phyloP scores from a whole-genome alignment of 352 stramenopile species.

The Pythium scleroteichum region DNA sequence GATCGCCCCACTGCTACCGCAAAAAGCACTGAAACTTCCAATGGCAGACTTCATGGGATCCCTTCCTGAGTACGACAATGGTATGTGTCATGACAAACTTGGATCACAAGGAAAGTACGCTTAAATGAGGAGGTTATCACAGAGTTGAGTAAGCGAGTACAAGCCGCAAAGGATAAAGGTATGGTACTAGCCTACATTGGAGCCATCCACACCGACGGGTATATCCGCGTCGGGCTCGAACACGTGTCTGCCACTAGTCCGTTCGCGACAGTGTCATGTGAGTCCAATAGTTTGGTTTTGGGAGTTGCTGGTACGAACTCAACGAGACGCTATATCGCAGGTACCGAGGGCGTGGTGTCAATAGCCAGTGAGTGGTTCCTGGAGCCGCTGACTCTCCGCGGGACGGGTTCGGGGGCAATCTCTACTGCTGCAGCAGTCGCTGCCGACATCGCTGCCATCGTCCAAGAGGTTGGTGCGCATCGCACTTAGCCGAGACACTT shows the following conservation, averaged over 20 bases:
- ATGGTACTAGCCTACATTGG: slow-evolving; percentile 58
- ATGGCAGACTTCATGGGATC: slow-evolving; percentile 55
- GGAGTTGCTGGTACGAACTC: not conserved
- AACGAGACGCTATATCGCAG: slow-evolving; percentile 12
- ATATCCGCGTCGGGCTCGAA: slow-evolving; percentile 43
- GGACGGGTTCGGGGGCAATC: slow-evolving; percentile 56
- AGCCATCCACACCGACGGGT: slow-evolving; percentile 41
- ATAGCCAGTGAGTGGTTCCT: slow-evolving; percentile 64
- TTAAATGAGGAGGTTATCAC: not conserved
- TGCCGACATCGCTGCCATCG: slow-evolving; percentile 41
- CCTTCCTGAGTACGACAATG: slow-evolving; percentile 42
- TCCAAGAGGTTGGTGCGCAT: not conserved
- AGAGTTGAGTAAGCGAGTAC: slow-evolving; percentile 32
- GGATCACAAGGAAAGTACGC: not conserved
- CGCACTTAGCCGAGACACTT: slow-evolving; percentile 28
- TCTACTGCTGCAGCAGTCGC: slow-evolving; percentile 62
- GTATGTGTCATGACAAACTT: slow-evolving; percentile 3
- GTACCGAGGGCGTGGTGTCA: slow-evolving; percentile 61
- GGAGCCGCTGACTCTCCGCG: slow-evolving; percentile 54
- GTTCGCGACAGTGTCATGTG: slow-evolving; percentile 38
- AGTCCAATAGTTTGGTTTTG: not conserved
- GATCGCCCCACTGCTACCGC: slow-evolving; percentile 49
- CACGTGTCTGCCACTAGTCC: slow-evolving; percentile 28
- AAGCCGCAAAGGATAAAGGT: slow-evolving; percentile 27
- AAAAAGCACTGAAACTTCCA: slow-evolving; percentile 37